These are phyloP conservation scores for Vaccinium vitisidaea DNA, from an alignment of 148 eudicot species.

Conservation along the genomic window DNA sequence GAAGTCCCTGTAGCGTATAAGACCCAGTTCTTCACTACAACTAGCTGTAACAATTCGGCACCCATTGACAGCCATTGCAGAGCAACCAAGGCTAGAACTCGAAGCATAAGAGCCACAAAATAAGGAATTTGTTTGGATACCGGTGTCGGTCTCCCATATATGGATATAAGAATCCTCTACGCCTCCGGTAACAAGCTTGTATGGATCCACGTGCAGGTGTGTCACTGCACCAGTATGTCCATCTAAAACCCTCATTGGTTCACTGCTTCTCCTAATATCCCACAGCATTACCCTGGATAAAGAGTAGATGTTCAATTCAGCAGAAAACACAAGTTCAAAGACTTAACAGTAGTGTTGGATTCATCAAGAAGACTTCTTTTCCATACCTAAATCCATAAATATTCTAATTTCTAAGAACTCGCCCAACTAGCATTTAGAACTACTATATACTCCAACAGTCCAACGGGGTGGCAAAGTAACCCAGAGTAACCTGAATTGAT, in stretches of 20 bases:
- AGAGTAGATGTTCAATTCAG: not conserved
- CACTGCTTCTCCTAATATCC: constrained; percentile 60
- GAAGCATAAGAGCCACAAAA: constrained; percentile 21
- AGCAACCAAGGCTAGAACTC: constrained; percentile 29
- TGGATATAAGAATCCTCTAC: constrained; percentile 35
- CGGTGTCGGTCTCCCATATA: constrained; percentile 58
- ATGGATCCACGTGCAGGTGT: constrained; percentile 53
- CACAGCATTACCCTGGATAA: constrained; percentile 62
- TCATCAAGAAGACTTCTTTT: constrained; percentile 8
- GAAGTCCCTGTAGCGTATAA: constrained; percentile 56
- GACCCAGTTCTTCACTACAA: constrained; percentile 25
- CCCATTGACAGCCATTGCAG: constrained; percentile 64
- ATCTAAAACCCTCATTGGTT: constrained; percentile 43
- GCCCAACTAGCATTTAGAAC: not conserved
- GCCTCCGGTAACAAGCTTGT: constrained; percentile 67
- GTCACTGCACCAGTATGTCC: constrained; percentile 61
- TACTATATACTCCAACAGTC: not conserved
- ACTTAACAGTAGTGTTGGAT: not conserved
- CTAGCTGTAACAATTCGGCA: constrained; percentile 53
- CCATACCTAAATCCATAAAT: not conserved
- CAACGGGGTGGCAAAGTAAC: not conserved
- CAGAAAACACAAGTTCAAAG: not conserved
- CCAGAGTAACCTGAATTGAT: not conserved
- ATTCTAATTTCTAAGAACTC: not conserved
- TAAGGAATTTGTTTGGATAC: constrained; percentile 42